Conservation (phyloP, 805 yeast species). For the Wickerhamomyces strasburgensis region DNA sequence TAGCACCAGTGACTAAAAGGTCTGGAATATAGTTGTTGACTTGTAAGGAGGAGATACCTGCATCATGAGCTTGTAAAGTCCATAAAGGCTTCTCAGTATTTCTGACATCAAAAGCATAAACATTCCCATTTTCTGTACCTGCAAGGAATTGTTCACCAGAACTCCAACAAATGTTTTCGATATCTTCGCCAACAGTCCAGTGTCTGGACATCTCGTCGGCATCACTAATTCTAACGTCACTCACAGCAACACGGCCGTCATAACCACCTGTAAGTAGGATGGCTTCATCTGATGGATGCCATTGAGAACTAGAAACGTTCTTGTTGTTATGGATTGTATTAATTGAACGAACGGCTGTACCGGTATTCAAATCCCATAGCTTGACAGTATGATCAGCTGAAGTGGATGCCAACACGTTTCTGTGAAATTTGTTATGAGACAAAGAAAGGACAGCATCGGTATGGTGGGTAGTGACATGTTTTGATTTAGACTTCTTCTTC, state of each 20-base stretch:
- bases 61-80: constrained; percentile 96
- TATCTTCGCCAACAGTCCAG: constrained; percentile 71
- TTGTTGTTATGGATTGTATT: constrained; percentile 67
- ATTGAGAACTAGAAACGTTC: constrained; percentile 78
- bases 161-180: constrained; percentile 76
- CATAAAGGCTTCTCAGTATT: constrained; percentile 65
- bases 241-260: constrained; percentile 74
- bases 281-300: constrained; percentile 71
- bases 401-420: constrained; percentile 85
- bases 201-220: constrained; percentile 53
- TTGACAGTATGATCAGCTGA: constrained; percentile 95
- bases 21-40: constrained; percentile 65
- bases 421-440: constrained; percentile 73
- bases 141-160: constrained; percentile 61
- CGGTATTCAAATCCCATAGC: constrained; percentile 84
- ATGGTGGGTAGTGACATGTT: constrained; percentile 70
- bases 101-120: constrained; percentile 86
- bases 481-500: constrained; percentile 42
- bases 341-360: constrained; percentile 74
- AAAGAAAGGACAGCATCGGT: constrained; percentile 91
- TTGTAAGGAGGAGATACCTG: constrained; percentile 81
- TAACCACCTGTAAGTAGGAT: constrained; percentile 88
- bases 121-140: constrained; percentile 88
- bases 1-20: constrained; percentile 78
- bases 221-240: constrained; percentile 77